These are phyloP conservation scores for Russula griseocarnosa DNA, from an alignment of 768 basidiomycete genomes.

Conservation along the genomic window DNA sequence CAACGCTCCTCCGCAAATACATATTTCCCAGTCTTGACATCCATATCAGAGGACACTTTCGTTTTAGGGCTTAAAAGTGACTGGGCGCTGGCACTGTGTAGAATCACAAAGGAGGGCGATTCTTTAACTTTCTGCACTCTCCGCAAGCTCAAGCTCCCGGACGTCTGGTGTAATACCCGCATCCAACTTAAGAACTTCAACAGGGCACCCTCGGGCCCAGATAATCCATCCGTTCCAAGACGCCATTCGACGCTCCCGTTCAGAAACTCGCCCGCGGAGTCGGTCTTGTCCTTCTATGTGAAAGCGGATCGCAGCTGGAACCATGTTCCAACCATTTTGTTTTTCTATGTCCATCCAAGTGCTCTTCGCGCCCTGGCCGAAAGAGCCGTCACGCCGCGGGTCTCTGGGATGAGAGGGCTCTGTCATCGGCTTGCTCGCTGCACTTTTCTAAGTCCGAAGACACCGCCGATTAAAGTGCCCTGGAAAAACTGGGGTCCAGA, in stretches of 20 bases:
- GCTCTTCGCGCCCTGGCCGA: slow-evolving; percentile 7
- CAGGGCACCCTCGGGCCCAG: neutral
- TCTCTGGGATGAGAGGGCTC: neutral
- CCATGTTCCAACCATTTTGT: neutral
- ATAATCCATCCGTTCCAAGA: neutral
- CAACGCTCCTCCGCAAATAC: neutral
- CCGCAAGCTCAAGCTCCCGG: slow-evolving; percentile 18
- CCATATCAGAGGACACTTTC: slow-evolving; percentile 15
- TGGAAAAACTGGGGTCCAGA: slow-evolving; percentile 22
- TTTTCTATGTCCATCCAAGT: slow-evolving; percentile 10
- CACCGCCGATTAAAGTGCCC: neutral
- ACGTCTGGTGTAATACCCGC: neutral
- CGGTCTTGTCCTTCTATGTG: slow-evolving; percentile 17
- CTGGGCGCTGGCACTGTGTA: slow-evolving; percentile 22
- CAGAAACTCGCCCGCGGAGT: slow-evolving; percentile 13
- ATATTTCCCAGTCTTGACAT: slow-evolving; percentile 11
- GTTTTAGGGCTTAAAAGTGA: slow-evolving; percentile 12
- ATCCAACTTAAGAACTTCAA: neutral
- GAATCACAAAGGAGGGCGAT: neutral
- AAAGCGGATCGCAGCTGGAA: neutral
- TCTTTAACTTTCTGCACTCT: slow-evolving; percentile 5
- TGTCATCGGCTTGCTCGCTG: neutral
- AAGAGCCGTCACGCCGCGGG: neutral
- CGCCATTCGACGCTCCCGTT: slow-evolving; percentile 15
- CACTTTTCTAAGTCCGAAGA: neutral